Percentiles rank a stretch among this genome's conserved stretches.
Evolutionary conservation across 2,329 filamentous ascomycete genomes (phyloP).

Genomic region (Fusarium siculi): DNA sequence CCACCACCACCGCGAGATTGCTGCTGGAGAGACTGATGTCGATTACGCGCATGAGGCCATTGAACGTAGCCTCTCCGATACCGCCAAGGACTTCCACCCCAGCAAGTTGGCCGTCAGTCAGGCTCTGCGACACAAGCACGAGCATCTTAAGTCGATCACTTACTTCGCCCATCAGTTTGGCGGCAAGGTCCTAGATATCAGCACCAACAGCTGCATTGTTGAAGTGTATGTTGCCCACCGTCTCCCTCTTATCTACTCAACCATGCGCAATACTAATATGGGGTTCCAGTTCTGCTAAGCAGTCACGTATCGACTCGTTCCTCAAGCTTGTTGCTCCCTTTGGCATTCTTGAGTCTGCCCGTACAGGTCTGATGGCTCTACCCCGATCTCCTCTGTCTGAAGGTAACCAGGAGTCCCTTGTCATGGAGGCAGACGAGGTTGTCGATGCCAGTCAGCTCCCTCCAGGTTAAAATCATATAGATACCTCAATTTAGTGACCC

Average conservation of each 20-base stretch:
- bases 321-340: constrained; percentile 95
- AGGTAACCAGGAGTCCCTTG: constrained; percentile 73
- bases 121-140: constrained; percentile 94
- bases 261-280: constrained; percentile 38
- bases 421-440: constrained; percentile 91
- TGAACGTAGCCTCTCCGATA: constrained; percentile 57
- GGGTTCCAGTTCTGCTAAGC: constrained; percentile 81
- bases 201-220: constrained; percentile 98
- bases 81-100: constrained; percentile 83
- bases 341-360: constrained; percentile 94
- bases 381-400: constrained; percentile 89
- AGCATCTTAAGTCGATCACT: constrained; percentile 95
- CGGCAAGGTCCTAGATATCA: constrained; percentile 97
- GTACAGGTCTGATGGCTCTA: constrained; percentile 96
- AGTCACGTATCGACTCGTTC: constrained; percentile 93
- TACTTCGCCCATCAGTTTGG: constrained; percentile 98
- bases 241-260: background rate
- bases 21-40: constrained; percentile 56
- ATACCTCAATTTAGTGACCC: constrained; percentile 23
- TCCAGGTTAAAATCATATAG: constrained; percentile 73
- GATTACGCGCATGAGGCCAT: constrained; percentile 57
- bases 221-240: constrained; percentile 76
- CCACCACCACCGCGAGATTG: constrained; percentile 93
- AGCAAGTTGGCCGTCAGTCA: constrained; percentile 86
- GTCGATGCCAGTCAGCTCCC: constrained; percentile 95